Percentiles rank a stretch among this genome's conserved stretches.
Evolutionary conservation across 139 green algal species (phyloP).

Genomic region (Pleodorina starrii): DNA sequence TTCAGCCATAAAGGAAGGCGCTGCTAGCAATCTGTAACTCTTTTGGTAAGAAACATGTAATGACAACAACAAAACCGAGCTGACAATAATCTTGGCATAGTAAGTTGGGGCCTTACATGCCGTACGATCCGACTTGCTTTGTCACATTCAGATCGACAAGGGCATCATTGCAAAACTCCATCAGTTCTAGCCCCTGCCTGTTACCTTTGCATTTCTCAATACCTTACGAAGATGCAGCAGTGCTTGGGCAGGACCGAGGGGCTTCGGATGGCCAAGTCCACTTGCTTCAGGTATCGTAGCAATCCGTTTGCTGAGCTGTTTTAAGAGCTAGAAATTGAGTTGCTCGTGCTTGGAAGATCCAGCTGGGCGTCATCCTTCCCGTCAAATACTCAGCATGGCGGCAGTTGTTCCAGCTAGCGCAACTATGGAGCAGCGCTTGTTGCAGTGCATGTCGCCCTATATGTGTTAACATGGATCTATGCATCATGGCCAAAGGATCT

Average conservation of each 20-base stretch:
- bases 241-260: constrained; percentile 18
- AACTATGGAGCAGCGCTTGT: background rate
- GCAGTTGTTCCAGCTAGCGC: constrained; percentile 19
- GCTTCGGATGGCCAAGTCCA: constrained; percentile 31
- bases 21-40: no score
- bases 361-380: background rate
- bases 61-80: no score
- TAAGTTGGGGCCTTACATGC: background rate
- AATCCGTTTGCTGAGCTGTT: no score
- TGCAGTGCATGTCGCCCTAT: no score
- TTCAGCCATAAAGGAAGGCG: no score
- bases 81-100: background rate
- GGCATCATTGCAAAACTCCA: background rate
- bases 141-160: background rate
- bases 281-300: constrained; percentile 27
- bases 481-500: background rate
- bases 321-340: background rate
- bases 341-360: background rate
- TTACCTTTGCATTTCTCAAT: background rate
- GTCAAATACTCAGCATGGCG: background rate
- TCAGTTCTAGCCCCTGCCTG: background rate
- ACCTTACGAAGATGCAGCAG: constrained; percentile 43
- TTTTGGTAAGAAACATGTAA: no score
- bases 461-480: no score
- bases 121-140: background rate